A percentile compares a stretch with the other conserved stretches of the same genome.
These are phyloP conservation scores for Epichloe scottii DNA, from an alignment of 2,329 filamentous ascomycete species.

Conservation along the genomic window DNA sequence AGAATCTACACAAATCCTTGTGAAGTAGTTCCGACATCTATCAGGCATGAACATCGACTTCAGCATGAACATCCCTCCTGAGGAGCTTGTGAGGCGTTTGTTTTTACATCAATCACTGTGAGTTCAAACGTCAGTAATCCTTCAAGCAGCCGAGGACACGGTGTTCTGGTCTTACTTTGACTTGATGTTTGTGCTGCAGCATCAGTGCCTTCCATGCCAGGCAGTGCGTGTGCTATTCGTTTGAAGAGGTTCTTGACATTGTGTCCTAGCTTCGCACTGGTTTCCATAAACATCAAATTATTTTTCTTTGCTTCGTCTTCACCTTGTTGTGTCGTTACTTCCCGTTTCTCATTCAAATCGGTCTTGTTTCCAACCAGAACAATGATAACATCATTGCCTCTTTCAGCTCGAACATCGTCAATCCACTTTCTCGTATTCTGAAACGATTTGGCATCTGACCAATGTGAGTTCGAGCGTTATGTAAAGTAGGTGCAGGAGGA, in stretches of 20 bases:
- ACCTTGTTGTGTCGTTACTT: conserved; percentile 91
- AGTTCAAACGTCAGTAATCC: conserved; percentile 11
- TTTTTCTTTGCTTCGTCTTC: conserved; percentile 98
- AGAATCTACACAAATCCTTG: neutral
- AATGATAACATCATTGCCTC: conserved; percentile 97
- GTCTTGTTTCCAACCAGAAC: conserved; percentile 99
- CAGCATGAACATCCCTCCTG: conserved; percentile 56
- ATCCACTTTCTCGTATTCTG: conserved; percentile 99
- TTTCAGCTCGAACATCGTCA: conserved; percentile 90
- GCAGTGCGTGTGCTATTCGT: conserved; percentile 93
- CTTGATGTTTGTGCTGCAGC: conserved; percentile 57
- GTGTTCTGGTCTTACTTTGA: conserved; percentile 53
- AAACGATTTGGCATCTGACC: conserved; percentile 78
- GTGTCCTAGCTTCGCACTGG: conserved; percentile 91
- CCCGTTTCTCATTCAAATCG: conserved; percentile 93
- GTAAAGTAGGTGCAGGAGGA: conserved; percentile 5
- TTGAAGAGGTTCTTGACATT: conserved; percentile 97
- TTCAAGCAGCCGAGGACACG: neutral
- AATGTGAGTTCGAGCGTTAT: neutral
- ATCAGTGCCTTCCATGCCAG: conserved; percentile 90
- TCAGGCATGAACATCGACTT: conserved; percentile 2
- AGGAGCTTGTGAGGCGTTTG: conserved; percentile 54
- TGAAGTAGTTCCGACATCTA: neutral
- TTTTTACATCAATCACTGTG: conserved; percentile 86
- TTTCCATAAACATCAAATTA: conserved; percentile 98